Evolutionary conservation across 345 rosid genomes (phyloP), one percentile per base, ranked within the genome.

Genomic region (Lepidium sativum): DNA sequence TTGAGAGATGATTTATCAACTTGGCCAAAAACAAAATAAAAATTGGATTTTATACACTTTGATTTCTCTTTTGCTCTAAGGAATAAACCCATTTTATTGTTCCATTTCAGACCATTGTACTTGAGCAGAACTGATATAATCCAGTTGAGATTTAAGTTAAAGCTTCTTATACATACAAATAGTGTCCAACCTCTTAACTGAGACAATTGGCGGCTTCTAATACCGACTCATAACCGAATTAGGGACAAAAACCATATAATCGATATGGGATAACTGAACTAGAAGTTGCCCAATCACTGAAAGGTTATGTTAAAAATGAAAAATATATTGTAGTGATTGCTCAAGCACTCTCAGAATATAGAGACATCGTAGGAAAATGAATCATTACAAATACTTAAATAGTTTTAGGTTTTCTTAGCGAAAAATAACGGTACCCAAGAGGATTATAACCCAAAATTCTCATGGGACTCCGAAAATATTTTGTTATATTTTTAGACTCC

Each of bases 381-480:
- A 71, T 63, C 69, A 47, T 63, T 48, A 71, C 65, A 71, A 49
- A 56, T 64, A 56, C 57, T 48, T 27, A 54, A 47, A 40, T 55
- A n/a, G 59, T 63, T 54, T 47, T 10, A 47, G 63, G 57, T 44
- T 12, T 54, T 65, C 31, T 17, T 18, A 63, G 48, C 29, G 59
- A 58, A 54, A 47, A 47, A 58, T 40, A 20, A 48, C 35, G 18
- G 51, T 54, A 40, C 43, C 43, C 57, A 63, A 20, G 65, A 63
- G 59, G 70, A 63, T 55, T 71, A 31, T 48, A 71, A 60, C 75
- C 75, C 75, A 71, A 71, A 71, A 71, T 71, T 71, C 75, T 71
- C 70, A 56, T 38, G 70, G 65, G 40, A 56, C 70, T 51, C 35
- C 18, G 34, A 16, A 33, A 60, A 29, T 32, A 38, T 13, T 62